Base-by-base conservation (phyloP, 148 eudicot species). In the Silene uniflora region DNA sequence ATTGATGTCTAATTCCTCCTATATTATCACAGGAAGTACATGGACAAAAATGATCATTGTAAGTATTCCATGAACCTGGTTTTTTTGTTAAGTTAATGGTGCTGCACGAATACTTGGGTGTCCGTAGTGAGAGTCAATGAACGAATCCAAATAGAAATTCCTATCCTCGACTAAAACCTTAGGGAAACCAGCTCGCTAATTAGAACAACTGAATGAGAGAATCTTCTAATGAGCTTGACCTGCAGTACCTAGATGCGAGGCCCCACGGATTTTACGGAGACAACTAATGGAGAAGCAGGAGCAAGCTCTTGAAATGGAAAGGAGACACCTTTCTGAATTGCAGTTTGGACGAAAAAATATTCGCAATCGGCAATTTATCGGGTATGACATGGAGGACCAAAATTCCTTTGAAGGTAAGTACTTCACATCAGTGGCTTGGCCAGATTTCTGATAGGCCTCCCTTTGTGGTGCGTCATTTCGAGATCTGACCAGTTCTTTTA, bases 251-350 rank as follows among this genome's bases (percentile, higher is more conserved):
- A 78, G 83, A 71, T 83, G 80, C 67, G 85, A 84, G 24, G 77
- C 88, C 13, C 83, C 89, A 1, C 86, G 91, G 71, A 62, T 86
- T 73, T 63, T 83, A 24, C 78, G 87, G 82, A 79, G 82, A 81
- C 88, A 84, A 47, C 75, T 82, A 21, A 73, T 85, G 86, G 89
- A 85, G 70, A 88, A 87, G 75, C 87, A 83, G 54, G 85, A 88
- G 70, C 78, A 72, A n/a, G 86, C 80, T 24, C 67, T 87, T 25
- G 91, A 92, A 69, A 69, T 83, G 72, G 88, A 86, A 82, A 75
- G 84, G 39, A 79, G 76, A 73, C 87, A 80, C 27, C 79, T 87
- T 55, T 85, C 88, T 4, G 84, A 85, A 44, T 39, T 92, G 54
- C 88, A 86, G 71, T 21, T 92, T 49, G 79, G 77, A 22, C 77